These are phyloP conservation scores for Sporisorium scitamineum DNA, from an alignment of 1,284 basidiomycete species.

Conservation along the genomic window DNA sequence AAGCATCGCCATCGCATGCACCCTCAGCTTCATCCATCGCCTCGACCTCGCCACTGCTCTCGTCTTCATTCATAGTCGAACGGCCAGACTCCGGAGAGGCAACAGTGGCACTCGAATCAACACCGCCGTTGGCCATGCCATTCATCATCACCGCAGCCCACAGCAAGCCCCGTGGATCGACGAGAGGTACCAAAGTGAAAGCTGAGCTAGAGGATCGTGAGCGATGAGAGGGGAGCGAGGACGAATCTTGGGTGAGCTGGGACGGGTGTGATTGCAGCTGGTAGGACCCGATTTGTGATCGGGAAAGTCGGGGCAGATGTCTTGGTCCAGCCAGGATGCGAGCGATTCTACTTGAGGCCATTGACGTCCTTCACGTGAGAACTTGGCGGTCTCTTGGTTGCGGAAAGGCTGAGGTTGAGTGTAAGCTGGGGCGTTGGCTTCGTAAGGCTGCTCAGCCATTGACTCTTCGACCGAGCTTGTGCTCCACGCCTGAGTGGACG, in stretches of 20 bases:
- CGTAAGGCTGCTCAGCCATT: too few relatives aligned
- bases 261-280: background rate
- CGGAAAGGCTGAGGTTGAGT: too few relatives aligned
- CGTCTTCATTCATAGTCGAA: background rate
- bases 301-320: background rate
- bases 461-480: too few relatives aligned
- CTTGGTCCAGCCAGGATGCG: conserved; percentile 7
- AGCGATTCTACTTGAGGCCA: background rate
- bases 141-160: conserved; percentile 7
- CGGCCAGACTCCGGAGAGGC: background rate
- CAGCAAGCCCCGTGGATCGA: background rate
- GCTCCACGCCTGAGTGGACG: too few relatives aligned
- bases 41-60: background rate
- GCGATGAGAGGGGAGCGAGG: background rate
- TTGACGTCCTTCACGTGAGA: too few relatives aligned
- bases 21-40: background rate
- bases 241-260: conserved; percentile 1
- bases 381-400: too few relatives aligned
- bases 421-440: too few relatives aligned
- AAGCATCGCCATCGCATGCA: background rate
- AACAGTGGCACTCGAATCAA: background rate
- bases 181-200: background rate
- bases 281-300: background rate
- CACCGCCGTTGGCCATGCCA: background rate
- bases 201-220: background rate